Percentiles rank a stretch among this genome's conserved stretches.
These are phyloP conservation scores for Pharnaceum exiguum DNA, from an alignment of 148 eudicot species.

Conservation along the genomic window DNA sequence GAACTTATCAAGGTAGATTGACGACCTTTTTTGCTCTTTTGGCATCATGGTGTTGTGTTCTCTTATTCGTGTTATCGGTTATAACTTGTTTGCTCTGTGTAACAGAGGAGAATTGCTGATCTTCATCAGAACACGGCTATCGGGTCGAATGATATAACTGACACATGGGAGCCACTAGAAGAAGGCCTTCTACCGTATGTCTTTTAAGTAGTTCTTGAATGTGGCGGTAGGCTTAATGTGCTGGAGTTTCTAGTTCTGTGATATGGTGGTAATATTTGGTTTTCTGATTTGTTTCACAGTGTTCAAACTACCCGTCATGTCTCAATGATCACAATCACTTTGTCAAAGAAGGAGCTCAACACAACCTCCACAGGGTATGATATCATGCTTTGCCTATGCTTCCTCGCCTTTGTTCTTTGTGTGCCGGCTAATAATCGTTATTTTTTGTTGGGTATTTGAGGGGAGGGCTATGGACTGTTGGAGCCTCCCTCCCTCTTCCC, in stretches of 20 bases:
- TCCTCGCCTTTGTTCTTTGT: no score
- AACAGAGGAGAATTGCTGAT: slow-evolving; percentile 58
- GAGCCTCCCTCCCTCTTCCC: no score
- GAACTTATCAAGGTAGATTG: slow-evolving; percentile 56
- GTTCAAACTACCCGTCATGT: slow-evolving; percentile 76
- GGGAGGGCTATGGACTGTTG: no score
- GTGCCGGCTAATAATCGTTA: no score
- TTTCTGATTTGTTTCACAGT: slow-evolving; percentile 27
- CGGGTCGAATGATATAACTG: slow-evolving; percentile 62
- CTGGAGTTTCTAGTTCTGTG: background rate
- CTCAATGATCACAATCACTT: slow-evolving; percentile 55
- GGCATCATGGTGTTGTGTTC: background rate
- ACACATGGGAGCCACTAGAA: slow-evolving; percentile 64
- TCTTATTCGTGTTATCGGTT: background rate
- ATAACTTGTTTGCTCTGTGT: background rate
- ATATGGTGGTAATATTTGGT: background rate
- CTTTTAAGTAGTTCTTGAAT: background rate
- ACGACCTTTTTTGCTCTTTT: background rate
- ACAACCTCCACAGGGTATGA: slow-evolving; percentile 52
- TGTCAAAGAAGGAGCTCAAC: slow-evolving; percentile 60
- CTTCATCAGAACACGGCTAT: slow-evolving; percentile 55
- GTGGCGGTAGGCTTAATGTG: background rate
- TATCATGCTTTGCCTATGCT: no score
- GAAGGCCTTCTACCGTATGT: slow-evolving; percentile 68
- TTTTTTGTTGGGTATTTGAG: no score